These are phyloP conservation scores for Bryoglossum gracile DNA, from an alignment of 495 filamentous ascomycete genomes.

Conservation along the genomic window DNA sequence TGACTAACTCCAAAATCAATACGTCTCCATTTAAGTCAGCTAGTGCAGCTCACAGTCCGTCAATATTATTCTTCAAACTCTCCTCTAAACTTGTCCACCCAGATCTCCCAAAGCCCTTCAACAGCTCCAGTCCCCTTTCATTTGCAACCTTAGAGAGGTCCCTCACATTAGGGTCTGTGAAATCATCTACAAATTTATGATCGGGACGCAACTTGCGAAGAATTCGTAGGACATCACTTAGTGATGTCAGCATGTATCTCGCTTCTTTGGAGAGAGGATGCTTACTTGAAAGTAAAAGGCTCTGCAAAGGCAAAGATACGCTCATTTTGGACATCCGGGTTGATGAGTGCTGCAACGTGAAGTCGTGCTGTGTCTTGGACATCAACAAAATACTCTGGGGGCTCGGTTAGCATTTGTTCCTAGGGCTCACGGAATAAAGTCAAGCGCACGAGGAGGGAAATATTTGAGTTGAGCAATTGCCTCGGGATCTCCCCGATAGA, in stretches of 20 bases:
- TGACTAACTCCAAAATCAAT: too few species aligned
- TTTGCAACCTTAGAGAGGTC: conserved; percentile 23
- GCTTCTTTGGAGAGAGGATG: neutral
- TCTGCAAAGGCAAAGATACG: conserved; percentile 38
- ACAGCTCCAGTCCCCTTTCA: conserved; percentile 24
- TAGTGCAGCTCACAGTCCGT: conserved; percentile 9
- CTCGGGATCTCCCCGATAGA: conserved; percentile 21
- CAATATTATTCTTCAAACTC: conserved; percentile 10
- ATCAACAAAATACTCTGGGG: conserved; percentile 37
- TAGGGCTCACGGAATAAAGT: too few species aligned
- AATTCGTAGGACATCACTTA: conserved; percentile 18
- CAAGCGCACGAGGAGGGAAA: conserved; percentile 28
- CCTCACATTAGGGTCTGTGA: conserved; percentile 19
- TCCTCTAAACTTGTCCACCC: conserved; percentile 28
- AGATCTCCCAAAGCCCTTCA: conserved; percentile 27
- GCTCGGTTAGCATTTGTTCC: conserved; percentile 8
- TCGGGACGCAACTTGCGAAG: conserved; percentile 30
- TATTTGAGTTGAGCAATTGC: conserved; percentile 16
- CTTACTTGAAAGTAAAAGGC: conserved; percentile 11
- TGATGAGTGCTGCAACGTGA: conserved; percentile 40
- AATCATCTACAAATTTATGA: conserved; percentile 26
- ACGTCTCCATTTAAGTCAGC: too few species aligned
- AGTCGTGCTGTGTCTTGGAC: conserved; percentile 43
- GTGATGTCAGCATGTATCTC: neutral
- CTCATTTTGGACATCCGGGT: conserved; percentile 33